Evolutionary conservation across 176 grass and related monocot species (phyloP), one percentile per base, ranked within the genome.

Genomic region (Bolboschoenus planiculmis): DNA sequence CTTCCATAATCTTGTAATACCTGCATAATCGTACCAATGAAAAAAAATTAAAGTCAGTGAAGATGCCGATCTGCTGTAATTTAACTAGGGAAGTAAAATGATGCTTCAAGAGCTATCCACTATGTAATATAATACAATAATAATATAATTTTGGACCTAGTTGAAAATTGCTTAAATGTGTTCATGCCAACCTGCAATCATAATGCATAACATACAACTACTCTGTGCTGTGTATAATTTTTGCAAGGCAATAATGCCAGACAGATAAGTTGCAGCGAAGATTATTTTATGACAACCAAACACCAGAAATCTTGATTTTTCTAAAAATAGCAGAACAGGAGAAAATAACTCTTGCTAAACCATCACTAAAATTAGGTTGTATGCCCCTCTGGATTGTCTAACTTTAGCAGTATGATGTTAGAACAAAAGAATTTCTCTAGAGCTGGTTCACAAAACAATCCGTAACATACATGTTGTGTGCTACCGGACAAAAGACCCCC

Each of bases 1-100:
- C 96, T 79, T 95, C 91, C 21, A 99, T 84, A 43, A 99, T 99
- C 80, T 95, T 99, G 87, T 95, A 93, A 77, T 93, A 93, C 96
- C 96, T 95, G 83, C 42, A 78, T 51, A 81, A 65, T 84, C 11
- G 24, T 18, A 50, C 0, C 34, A 73, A 30, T n/a, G 3, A 46
- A 42, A 24, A 15, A 73, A 66, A 1, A 29, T 7, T 23, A 0
- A n/a, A 68, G 65, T 68, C 18, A 74, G 39, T 26, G 36, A 24
- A 44, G 67, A 43, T 10, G 5, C 24, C 9, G 10, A 72, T 13
- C 36, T 18, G 56, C 31, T 35, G 14, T 64, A 64, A 64, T 16
- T 34, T 64, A 1, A 34, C 24, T 71, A 24, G 30, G 16, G 36
- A 56, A 77, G 40, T 26, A 58, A 20, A 14, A 51, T 55, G 59